phyloP scores from a whole-genome alignment of 345 rosid genomes.

The Tarenaya hassleriana region DNA sequence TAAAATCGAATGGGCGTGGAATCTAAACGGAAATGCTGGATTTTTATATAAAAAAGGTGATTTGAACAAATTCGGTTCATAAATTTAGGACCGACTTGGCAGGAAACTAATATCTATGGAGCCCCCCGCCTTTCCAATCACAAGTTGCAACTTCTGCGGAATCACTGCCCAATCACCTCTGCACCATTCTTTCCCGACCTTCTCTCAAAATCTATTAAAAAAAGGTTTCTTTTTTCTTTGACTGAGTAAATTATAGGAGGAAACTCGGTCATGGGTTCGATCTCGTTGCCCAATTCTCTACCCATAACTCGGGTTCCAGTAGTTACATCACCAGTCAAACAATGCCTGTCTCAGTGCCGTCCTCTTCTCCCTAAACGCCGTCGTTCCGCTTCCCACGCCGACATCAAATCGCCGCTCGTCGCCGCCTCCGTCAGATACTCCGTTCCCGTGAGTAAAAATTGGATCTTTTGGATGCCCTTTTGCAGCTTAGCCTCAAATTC shows the following conservation, averaged over 20 bases:
- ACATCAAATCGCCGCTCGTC: conserved; percentile 20
- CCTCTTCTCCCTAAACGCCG: conserved; percentile 11
- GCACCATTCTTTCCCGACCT: background rate
- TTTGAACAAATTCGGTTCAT: too few species aligned
- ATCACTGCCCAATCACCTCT: conserved; percentile 25
- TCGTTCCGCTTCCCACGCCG: conserved; percentile 15
- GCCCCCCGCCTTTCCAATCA: background rate
- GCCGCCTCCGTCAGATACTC: conserved; percentile 33
- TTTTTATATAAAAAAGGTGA: background rate
- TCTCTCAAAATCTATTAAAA: background rate
- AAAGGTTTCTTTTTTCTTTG: conserved; percentile 12
- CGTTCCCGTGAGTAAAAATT: conserved; percentile 35
- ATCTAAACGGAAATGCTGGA: too few species aligned
- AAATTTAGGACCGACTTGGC: too few species aligned
- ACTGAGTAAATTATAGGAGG: conserved; percentile 14
- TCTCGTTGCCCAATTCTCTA: conserved; percentile 26
- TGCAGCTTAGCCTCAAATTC: conserved; percentile 1
- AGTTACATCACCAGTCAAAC: conserved; percentile 19
- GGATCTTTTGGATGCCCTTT: background rate
- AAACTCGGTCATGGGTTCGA: conserved; percentile 31
- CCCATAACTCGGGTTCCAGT: conserved; percentile 32
- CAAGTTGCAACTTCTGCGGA: background rate
- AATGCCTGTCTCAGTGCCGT: conserved; percentile 3
- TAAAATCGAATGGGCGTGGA: too few species aligned
- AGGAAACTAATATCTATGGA: background rate